phyloP scores from a whole-genome alignment of 495 filamentous ascomycete species.

The Cercophora scortea region DNA sequence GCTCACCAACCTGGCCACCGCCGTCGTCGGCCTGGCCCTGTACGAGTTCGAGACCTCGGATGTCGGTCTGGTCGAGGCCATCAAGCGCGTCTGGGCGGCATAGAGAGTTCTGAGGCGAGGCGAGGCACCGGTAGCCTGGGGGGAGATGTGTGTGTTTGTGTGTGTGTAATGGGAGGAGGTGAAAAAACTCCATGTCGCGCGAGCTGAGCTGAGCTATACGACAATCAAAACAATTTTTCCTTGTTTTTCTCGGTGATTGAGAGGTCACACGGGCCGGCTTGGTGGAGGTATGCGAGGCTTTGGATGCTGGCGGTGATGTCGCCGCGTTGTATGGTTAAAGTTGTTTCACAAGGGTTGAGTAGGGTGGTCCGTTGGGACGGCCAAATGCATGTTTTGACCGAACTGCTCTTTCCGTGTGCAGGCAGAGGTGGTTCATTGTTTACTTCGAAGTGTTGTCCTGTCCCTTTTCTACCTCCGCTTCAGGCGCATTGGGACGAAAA shows the following conservation, averaged over 20 bases:
- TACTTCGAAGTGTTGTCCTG: too few relatives aligned
- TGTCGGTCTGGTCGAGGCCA: constrained; percentile 82
- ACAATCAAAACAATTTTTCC: background rate
- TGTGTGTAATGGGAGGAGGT: background rate
- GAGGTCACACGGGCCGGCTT: background rate
- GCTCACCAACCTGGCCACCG: constrained; percentile 69
- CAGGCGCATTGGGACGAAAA: too few relatives aligned
- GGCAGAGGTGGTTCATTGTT: too few relatives aligned
- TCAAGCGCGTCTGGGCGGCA: constrained; percentile 81
- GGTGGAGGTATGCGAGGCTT: background rate
- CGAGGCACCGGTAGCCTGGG: background rate
- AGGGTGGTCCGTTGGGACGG: too few relatives aligned
- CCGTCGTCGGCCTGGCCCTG: constrained; percentile 75
- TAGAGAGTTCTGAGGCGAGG: constrained; percentile 9
- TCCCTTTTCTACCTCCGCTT: too few relatives aligned
- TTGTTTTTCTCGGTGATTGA: background rate
- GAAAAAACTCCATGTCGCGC: too few relatives aligned
- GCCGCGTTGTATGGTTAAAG: constrained; percentile 1
- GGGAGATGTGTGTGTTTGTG: background rate
- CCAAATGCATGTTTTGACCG: too few relatives aligned
- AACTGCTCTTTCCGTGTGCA: too few relatives aligned
- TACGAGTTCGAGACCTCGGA: constrained; percentile 99
- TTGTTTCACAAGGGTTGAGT: too few relatives aligned
- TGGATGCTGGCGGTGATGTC: background rate
- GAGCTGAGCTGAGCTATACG: background rate